Percentiles rank a stretch among this genome's conserved stretches.
These are phyloP conservation scores for Trichosporon sp. DNA, from an alignment of 1,284 basidiomycete species.

Conservation along the genomic window DNA sequence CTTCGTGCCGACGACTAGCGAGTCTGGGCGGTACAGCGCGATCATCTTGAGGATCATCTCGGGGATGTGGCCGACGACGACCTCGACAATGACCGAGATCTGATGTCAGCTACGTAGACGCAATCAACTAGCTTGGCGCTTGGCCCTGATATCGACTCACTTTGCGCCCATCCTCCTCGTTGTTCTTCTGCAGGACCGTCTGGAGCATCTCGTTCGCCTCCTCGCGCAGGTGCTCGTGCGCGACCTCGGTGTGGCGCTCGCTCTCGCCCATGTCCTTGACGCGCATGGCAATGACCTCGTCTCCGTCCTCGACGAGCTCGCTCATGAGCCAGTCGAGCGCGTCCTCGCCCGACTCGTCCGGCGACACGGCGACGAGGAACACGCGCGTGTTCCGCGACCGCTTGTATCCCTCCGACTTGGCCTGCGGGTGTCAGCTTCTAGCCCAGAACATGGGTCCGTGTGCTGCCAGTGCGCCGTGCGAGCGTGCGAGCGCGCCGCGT, in stretches of 20 bases:
- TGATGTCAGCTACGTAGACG: slow-evolving; percentile 36
- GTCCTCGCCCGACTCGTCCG: slow-evolving; percentile 78
- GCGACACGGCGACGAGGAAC: slow-evolving; percentile 82
- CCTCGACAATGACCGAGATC: slow-evolving; percentile 90
- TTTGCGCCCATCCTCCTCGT: slow-evolving; percentile 73
- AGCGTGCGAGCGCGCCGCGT: not conserved
- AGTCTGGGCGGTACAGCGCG: slow-evolving; percentile 91
- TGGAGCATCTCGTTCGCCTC: slow-evolving; percentile 80
- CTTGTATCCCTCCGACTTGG: slow-evolving; percentile 76
- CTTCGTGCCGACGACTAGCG: slow-evolving; percentile 85
- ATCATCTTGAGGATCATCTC: slow-evolving; percentile 87
- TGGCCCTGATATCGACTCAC: slow-evolving; percentile 46
- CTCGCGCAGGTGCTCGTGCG: slow-evolving; percentile 75
- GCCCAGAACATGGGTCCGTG: not conserved
- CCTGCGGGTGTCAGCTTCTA: slow-evolving; percentile 52
- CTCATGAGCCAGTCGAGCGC: slow-evolving; percentile 88
- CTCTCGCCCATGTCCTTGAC: slow-evolving; percentile 79
- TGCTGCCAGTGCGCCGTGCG: too few species aligned
- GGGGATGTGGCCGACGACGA: slow-evolving; percentile 83
- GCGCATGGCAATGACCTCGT: slow-evolving; percentile 87
- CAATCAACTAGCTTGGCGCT: not conserved
- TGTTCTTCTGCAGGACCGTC: slow-evolving; percentile 74
- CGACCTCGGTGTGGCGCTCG: slow-evolving; percentile 55
- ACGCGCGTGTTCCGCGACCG: slow-evolving; percentile 77
- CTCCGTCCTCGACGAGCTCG: slow-evolving; percentile 80